A percentile compares a stretch with the other conserved stretches of the same genome.
These are phyloP conservation scores for Boehmeria nivea DNA, from an alignment of 306 rosid species.

Conservation along the genomic window DNA sequence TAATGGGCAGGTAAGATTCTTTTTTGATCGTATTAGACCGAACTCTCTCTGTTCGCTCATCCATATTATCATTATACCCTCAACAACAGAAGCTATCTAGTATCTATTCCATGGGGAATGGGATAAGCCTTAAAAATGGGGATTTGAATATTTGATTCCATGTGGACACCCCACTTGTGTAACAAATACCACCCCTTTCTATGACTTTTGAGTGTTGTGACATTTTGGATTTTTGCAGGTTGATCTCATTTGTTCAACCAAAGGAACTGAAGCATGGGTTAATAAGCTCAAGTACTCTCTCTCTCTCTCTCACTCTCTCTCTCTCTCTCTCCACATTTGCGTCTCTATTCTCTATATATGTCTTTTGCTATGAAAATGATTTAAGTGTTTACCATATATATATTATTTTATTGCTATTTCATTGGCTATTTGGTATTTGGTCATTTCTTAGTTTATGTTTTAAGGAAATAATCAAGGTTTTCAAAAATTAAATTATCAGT, in stretches of 20 bases:
- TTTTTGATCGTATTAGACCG: neutral
- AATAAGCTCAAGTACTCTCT: conserved; percentile 56
- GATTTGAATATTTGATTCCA: neutral
- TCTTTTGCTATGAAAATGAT: neutral
- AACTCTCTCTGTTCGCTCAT: no score
- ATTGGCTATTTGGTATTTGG: no score
- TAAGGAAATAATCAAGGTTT: no score
- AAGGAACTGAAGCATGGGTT: conserved; percentile 86
- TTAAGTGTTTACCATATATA: no score
- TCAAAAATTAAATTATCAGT: no score
- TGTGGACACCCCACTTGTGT: conserved; percentile 15
- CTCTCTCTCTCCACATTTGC: neutral
- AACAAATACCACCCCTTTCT: neutral
- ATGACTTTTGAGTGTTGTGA: neutral
- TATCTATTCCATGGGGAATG: neutral
- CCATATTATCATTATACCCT: neutral
- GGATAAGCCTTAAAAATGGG: neutral
- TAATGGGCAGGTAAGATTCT: conserved; percentile 70
- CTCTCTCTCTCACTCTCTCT: neutral
- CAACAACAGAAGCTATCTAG: no score
- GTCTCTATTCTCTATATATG: neutral
- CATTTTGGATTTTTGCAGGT: conserved; percentile 37
- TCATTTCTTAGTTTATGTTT: no score
- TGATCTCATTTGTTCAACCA: conserved; percentile 85
- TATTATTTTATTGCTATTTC: no score